Base-by-base conservation (phyloP, 768 basidiomycete genomes). In the Phanerodontia chrysosporium region DNA sequence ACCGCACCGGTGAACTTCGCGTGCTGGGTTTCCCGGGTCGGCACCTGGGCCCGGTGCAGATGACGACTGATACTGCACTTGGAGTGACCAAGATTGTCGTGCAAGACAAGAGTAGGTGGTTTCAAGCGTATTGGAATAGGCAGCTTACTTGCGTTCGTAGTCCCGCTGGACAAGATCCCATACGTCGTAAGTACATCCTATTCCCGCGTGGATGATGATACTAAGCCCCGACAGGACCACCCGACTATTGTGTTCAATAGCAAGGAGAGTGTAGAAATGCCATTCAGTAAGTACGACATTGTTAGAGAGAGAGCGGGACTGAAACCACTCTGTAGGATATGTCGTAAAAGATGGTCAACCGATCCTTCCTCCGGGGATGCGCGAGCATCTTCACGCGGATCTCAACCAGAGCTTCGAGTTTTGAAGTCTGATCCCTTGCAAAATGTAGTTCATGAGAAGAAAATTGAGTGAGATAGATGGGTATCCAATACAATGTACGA, bases 31-130 rank as follows among this genome's bases (percentile, higher is more conserved):
- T 96, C 70, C 90, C 92, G 1, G 82, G 82, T 6, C 82, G 97
- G 30, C 91, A 90, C 71, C 78, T 99, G 8, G 95, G 94, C 0
- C 76, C 85, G 1, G 78, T 93, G 1, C 97, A 99, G 73, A 99
- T 99, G 97, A 98, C 97, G 30, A 99, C 97, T 0, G 96, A 99
- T 73, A 98, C 96, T 1, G 96, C 96, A 1, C 77, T 98, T 0
- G 92, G 89, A 4, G 96, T 97, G 3, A 92, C 93, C 0, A 95
- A 93, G 68, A 72, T 83, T 3, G 87, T 95, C 16, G 86, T 94
- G 0, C 72, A 86, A 49, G 90, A 95, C 69, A 80, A 84, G 67
- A 74, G 85, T 86, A 61, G 54, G 79, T 67, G 10, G 8, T 14
- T 13, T 35, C 13, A 18, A 2, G 29, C 46, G 30, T 27, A 5